Percentiles rank a stretch among this genome's conserved stretches.
phyloP scores from a whole-genome alignment of 1,284 basidiomycete species.

The Irpex sp. region DNA sequence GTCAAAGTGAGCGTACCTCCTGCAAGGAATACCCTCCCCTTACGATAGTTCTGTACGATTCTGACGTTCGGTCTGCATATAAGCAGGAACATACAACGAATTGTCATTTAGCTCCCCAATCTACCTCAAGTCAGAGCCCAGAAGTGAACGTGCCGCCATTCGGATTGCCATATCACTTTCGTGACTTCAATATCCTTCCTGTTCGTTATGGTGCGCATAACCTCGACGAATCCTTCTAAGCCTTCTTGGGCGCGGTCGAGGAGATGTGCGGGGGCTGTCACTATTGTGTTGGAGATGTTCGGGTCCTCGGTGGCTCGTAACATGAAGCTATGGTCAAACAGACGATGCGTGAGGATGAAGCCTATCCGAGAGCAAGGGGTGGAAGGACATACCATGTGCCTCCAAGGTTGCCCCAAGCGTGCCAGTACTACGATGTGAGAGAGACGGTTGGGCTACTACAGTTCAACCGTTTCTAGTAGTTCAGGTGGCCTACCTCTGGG shows the following conservation, averaged over 20 bases:
- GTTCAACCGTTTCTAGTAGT: background rate
- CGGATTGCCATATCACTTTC: background rate
- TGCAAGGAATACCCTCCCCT: constrained; percentile 21
- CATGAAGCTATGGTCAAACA: background rate
- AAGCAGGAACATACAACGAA: too few relatives aligned
- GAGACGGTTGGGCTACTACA: constrained; percentile 3
- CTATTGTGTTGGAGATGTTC: background rate
- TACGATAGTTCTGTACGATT: constrained; percentile 25
- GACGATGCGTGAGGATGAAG: background rate
- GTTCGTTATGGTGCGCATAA: background rate
- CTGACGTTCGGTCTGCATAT: constrained; percentile 27
- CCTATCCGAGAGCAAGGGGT: background rate
- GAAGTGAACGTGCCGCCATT: background rate
- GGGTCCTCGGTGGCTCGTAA: background rate
- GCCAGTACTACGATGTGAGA: constrained; percentile 11
- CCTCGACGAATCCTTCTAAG: background rate
- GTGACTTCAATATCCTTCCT: background rate
- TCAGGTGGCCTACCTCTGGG: constrained; percentile 9
- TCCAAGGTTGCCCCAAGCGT: constrained; percentile 2
- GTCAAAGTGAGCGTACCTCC: background rate
- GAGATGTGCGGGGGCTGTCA: background rate
- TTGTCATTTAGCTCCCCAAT: too few relatives aligned
- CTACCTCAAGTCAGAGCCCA: background rate
- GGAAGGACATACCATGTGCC: constrained; percentile 12
- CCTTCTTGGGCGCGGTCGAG: background rate